Evolutionary conservation across 2,329 filamentous ascomycete species (phyloP), one percentile per base, ranked within the genome.

Genomic region (Fusarium sp.): DNA sequence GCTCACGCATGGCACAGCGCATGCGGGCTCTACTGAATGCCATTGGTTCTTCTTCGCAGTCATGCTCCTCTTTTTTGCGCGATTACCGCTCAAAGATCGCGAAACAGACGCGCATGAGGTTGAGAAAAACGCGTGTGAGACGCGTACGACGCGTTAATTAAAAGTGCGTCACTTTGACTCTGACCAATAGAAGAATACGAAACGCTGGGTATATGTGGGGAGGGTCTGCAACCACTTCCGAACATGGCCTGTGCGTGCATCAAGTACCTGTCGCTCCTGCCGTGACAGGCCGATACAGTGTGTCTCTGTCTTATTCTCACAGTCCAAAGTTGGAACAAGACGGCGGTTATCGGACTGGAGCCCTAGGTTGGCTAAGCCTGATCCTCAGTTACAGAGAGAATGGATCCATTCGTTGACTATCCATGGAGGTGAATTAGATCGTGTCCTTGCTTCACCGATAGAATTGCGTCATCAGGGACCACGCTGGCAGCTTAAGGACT

Each of bases 151-250:
- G 67, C 61, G 68, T 68, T 70, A 65, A 70, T 70, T 65, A 25
- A 68, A 51, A 62, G 38, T 68, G 60, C 53, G 46, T 62, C 46
- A 58, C 14, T 23, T 42, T 6, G 4, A 3, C 20, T 2, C 1
- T 42, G 56, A 3, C 72, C 72, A 74, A 74, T 74, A 3, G 64
- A 51, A 44, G 50, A 51, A 23, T 16, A 68, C 27, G 31, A 18
- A 49, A 25, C 16, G 6, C 44, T 58, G 61, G 67, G 27, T 66
- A 56, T 61, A 16, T 18, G 58, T 62, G 68, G 72, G n/a, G 34
- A 18, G 51, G 11, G 20, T 36, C 67, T 70, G 72, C 72, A 74
- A 61, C 61, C 72, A 74, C 72, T 74, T 74, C 72, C 72, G 72
- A 42, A 20, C 5, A 6, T 74, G 72, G 62, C 61, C 68, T 46